These are phyloP conservation scores for Fusarium irregulare DNA, from an alignment of 2,329 filamentous ascomycete species.

Conservation along the genomic window DNA sequence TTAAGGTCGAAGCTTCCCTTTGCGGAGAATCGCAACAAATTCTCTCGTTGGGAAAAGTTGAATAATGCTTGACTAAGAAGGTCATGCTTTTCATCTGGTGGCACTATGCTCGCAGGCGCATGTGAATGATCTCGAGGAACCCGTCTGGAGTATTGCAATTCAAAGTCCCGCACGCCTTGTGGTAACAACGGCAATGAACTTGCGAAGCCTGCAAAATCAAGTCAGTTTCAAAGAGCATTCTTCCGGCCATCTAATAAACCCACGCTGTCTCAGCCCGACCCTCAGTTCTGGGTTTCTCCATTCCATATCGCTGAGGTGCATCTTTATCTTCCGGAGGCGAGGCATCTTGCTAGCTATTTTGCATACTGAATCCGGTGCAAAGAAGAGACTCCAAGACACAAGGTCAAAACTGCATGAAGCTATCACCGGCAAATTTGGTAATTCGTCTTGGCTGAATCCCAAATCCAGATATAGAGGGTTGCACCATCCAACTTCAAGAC, in stretches of 20 bases:
- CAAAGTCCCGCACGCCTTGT: background rate
- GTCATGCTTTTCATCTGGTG: background rate
- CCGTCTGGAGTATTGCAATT: conserved; percentile 5
- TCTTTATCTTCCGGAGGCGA: background rate
- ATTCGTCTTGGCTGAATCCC: background rate
- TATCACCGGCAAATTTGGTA: conserved; percentile 7
- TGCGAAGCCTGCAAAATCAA: background rate
- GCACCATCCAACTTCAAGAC: background rate
- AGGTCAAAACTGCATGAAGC: conserved; percentile 9
- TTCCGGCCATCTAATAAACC: rapidly evolving
- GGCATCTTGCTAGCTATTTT: conserved; percentile 11
- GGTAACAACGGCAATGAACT: background rate
- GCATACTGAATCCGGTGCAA: background rate
- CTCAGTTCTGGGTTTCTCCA: background rate
- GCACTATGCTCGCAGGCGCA: background rate
- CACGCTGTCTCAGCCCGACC: background rate
- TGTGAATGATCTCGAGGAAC: conserved; percentile 8
- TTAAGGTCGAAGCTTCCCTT: conserved; percentile 13
- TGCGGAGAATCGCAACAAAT: background rate
- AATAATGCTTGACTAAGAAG: conserved; percentile 8
- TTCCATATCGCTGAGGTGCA: conserved; percentile 19
- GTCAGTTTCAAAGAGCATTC: background rate
- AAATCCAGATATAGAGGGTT: conserved; percentile 7
- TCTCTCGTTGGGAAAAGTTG: conserved; percentile 13
- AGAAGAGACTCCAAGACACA: conserved; percentile 15